Evolutionary conservation across 1,139 yeast genomes (phyloP).

Genomic region (Candida sp.): DNA sequence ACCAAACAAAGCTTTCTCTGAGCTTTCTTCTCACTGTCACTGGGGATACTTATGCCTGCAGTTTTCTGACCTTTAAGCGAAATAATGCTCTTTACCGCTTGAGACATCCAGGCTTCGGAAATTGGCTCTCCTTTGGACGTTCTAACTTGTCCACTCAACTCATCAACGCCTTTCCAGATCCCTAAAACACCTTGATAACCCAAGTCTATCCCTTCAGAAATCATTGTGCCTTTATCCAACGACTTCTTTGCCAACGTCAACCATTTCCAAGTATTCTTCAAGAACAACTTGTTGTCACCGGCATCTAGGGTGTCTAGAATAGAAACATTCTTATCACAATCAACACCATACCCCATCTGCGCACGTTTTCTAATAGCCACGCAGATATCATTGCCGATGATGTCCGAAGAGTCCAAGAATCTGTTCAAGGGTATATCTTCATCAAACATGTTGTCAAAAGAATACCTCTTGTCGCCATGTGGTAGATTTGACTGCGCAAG

Average conservation of each 20-base stretch:
- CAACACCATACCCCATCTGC: constrained; percentile 70
- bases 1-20: constrained; percentile 82
- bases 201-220: constrained; percentile 70
- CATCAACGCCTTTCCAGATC: constrained; percentile 84
- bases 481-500: constrained; percentile 12
- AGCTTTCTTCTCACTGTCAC: constrained; percentile 54
- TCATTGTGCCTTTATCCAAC: constrained; percentile 71
- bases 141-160: constrained; percentile 60
- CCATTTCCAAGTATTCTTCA: constrained; percentile 93
- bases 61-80: constrained; percentile 48
- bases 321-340: constrained; percentile 65
- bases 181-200: constrained; percentile 91
- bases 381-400: constrained; percentile 66
- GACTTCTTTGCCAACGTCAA: constrained; percentile 71
- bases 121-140: constrained; percentile 37
- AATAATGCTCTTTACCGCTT: constrained; percentile 47
- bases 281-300: constrained; percentile 59
- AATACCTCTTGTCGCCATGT: constrained; percentile 5
- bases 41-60: constrained; percentile 48
- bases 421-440: constrained; percentile 34
- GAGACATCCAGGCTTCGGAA: constrained; percentile 48
- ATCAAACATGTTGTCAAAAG: constrained; percentile 18
- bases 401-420: constrained; percentile 37
- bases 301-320: constrained; percentile 59
- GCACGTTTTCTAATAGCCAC: constrained; percentile 74